Conservation (phyloP, 257 asterid genomes). For the Solanum lignicaule region DNA sequence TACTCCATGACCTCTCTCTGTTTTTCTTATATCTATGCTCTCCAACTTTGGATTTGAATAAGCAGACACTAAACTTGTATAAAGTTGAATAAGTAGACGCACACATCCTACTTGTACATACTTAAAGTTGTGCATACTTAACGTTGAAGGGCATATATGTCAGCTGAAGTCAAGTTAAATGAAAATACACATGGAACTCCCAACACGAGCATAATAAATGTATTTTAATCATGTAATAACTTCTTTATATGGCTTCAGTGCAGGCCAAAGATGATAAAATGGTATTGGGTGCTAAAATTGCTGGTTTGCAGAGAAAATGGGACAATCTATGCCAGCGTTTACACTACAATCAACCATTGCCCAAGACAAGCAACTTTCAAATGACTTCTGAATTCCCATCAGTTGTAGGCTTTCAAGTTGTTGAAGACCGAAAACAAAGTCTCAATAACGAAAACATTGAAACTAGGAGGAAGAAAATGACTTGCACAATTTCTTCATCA, state of each 20-base stretch:
- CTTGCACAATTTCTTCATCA: conserved; percentile 16
- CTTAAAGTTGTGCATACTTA: no score
- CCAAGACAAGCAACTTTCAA: conserved; percentile 10
- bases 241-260: conserved; percentile 37
- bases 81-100: no score
- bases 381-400: conserved; percentile 30
- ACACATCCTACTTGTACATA: background rate
- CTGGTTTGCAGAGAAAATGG: conserved; percentile 55
- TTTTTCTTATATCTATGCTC: background rate
- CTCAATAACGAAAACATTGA: conserved; percentile 10
- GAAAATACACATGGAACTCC: background rate
- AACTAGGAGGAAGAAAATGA: conserved; percentile 17
- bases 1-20: background rate
- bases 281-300: conserved; percentile 33
- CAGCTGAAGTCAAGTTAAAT: background rate
- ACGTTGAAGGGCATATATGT: background rate
- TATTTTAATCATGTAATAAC: conserved; percentile 24
- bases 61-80: no score
- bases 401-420: conserved; percentile 39
- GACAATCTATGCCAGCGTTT: conserved; percentile 45
- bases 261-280: conserved; percentile 74
- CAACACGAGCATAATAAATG: background rate
- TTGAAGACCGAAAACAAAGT: conserved; percentile 21
- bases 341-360: conserved; percentile 27
- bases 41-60: no score